phyloP scores from a whole-genome alignment of 2,329 filamentous ascomycete species.

The Septoria petroselini region DNA sequence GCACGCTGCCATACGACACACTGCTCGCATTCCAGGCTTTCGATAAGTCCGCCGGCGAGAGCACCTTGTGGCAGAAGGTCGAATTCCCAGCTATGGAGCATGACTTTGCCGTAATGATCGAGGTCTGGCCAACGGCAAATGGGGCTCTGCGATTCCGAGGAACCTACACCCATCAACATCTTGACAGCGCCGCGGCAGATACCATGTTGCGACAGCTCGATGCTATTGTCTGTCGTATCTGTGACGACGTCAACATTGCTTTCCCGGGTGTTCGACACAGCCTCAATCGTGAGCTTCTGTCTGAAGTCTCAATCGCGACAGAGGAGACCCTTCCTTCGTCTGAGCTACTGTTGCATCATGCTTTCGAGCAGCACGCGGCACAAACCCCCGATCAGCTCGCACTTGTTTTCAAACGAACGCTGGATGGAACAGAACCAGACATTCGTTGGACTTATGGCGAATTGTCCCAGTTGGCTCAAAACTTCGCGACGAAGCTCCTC shows the following conservation, averaged over 20 bases:
- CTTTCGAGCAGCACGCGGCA: constrained; percentile 53
- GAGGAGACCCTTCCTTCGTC: not conserved
- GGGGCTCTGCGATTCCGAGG: constrained; percentile 17
- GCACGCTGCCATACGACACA: constrained; percentile 20
- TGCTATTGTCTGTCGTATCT: constrained; percentile 10
- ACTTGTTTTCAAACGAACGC: constrained; percentile 56
- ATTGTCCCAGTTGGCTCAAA: constrained; percentile 62
- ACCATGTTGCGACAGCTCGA: constrained; percentile 17
- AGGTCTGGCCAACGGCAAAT: constrained; percentile 31
- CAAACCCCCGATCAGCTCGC: constrained; percentile 55
- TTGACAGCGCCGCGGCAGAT: constrained; percentile 10
- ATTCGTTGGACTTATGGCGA: constrained; percentile 57
- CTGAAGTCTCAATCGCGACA: constrained; percentile 33
- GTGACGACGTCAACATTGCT: constrained; percentile 1
- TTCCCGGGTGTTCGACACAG: constrained; percentile 6
- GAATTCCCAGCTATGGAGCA: constrained; percentile 39
- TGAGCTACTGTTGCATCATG: constrained; percentile 9
- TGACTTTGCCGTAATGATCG: constrained; percentile 25
- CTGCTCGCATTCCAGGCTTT: constrained; percentile 21
- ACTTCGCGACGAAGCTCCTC: constrained; percentile 43
- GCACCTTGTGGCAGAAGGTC: constrained; percentile 13
- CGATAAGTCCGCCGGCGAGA: constrained; percentile 6
- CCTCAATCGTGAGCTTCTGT: constrained; percentile 10
- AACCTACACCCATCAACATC: constrained; percentile 16
- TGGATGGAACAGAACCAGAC: constrained; percentile 41